These are phyloP conservation scores for Hanseniaspora vineae DNA, from an alignment of 805 yeast species.

Conservation along the genomic window DNA sequence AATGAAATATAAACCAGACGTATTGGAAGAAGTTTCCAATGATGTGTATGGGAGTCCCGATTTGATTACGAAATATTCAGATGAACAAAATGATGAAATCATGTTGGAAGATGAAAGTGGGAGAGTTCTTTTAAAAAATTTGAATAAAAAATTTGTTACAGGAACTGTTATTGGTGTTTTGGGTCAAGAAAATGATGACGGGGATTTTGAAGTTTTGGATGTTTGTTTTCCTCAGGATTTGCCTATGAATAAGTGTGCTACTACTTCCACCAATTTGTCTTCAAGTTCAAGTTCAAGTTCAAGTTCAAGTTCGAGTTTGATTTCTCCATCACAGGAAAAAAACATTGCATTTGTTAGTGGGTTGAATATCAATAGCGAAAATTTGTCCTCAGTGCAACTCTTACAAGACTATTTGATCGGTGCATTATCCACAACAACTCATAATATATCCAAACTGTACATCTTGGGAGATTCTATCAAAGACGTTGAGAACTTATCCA, in stretches of 20 bases:
- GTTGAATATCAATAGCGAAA: conserved; percentile 37
- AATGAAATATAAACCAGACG: conserved; percentile 73
- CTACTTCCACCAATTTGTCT: background rate
- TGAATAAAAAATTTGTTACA: conserved; percentile 60
- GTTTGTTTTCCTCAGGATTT: conserved; percentile 56
- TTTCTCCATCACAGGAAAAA: conserved; percentile 8
- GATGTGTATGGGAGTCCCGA: conserved; percentile 31
- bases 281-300: no score
- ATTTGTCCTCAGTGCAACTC: conserved; percentile 37
- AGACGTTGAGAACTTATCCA: conserved; percentile 39
- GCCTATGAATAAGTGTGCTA: conserved; percentile 29
- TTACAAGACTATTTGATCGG: conserved; percentile 64
- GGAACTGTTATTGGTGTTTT: conserved; percentile 80
- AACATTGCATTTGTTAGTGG: conserved; percentile 73
- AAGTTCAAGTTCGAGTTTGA: no score
- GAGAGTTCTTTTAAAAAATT: conserved; percentile 49
- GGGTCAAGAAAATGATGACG: conserved; percentile 77
- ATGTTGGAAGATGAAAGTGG: conserved; percentile 92
- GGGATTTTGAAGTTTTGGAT: conserved; percentile 75
- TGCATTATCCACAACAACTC: conserved; percentile 63
- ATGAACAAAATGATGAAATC: conserved; percentile 42
- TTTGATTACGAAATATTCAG: conserved; percentile 35
- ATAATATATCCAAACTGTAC: conserved; percentile 33
- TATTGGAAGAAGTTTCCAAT: conserved; percentile 65
- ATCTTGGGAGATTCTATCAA: conserved; percentile 14